Base-by-base conservation (phyloP, 1,284 basidiomycete species). In the Boletellus sp. region DNA sequence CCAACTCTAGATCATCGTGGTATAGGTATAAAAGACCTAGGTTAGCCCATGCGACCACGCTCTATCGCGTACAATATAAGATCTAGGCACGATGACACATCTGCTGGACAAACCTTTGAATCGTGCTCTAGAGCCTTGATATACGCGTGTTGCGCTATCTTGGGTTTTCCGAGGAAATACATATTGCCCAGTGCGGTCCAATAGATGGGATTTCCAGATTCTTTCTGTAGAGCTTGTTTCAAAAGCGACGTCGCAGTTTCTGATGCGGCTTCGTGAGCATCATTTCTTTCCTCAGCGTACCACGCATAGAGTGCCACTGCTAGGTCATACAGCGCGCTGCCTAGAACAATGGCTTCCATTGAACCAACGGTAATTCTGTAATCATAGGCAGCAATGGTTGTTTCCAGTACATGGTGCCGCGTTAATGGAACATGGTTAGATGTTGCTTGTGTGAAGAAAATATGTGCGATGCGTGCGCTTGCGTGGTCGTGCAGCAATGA, bases 1-100 rank as follows among this genome's bases (percentile, higher is more conserved):
- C 93, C 30, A 99, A 75, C 52, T 93, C 89, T 0, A 78, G 62
- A 67, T 99, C 96, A 26, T 81, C 77, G 58, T 95, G 79, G 50
- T 86, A 73, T n/a, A 96, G 76, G 67, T 95, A 99, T 43, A 99
- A 75, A 51, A 97, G 76, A 0, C 96, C 97, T 4, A 99, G 78
- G 64, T 90, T 92, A 8, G 89, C 83, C 97, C 97, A 99, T 2
- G 86, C 82, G 6, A 75, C 65, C 13, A 85, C 84, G 62, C 85
- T 86, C 88, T 94, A 55, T n/a, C 22, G 50, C 56, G 33, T 44
- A 57, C 26, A 55, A 56, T 46, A 41, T 41, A 60, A 18, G 22
- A 47, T 47, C 36, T 41, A 28, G 49, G 24, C 15, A 43, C 8
- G 24, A 42, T 33, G 18, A 22, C 21, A 16, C 26, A 33, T 35